These are phyloP conservation scores for Lepiota brunneoincarnata DNA, from an alignment of 768 basidiomycete species.

Conservation along the genomic window DNA sequence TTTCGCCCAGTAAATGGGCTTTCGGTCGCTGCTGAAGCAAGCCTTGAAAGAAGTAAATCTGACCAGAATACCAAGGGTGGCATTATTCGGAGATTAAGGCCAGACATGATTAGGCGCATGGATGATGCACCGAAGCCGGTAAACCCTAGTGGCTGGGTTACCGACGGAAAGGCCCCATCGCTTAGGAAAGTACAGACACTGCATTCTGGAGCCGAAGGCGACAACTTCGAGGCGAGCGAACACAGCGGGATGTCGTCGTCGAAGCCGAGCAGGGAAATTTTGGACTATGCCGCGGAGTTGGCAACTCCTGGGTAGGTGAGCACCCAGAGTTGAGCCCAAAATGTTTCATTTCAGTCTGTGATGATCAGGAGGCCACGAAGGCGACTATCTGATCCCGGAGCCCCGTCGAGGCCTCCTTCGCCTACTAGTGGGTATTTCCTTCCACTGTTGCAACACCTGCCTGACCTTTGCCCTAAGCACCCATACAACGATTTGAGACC, in stretches of 20 bases:
- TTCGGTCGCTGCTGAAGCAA: conserved; percentile 14
- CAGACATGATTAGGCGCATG: conserved; percentile 79
- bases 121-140: conserved; percentile 66
- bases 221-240: not conserved
- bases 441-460: not conserved
- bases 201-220: not conserved
- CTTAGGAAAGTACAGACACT: not conserved
- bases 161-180: conserved; percentile 34
- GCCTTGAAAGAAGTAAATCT: conserved; percentile 1
- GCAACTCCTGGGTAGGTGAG: conserved; percentile 18
- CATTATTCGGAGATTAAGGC: conserved; percentile 40
- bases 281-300: conserved; percentile 14
- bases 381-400: conserved; percentile 36
- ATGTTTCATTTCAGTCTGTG: not conserved
- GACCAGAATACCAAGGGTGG: conserved; percentile 15
- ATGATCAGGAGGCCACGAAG: conserved; percentile 18
- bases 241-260: not conserved
- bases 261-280: not conserved
- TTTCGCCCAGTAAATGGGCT: conserved; percentile 7
- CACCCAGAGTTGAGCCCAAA: not conserved
- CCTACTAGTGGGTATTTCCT: conserved; percentile 27
- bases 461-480: conserved; percentile 17
- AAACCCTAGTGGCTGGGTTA: conserved; percentile 74
- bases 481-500: conserved; percentile 37
- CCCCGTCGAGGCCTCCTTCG: conserved; percentile 30